Evolutionary conservation across 2,329 filamentous ascomycete genomes (phyloP), one percentile per base, ranked within the genome.

Genomic region (Cladosporium sp.): DNA sequence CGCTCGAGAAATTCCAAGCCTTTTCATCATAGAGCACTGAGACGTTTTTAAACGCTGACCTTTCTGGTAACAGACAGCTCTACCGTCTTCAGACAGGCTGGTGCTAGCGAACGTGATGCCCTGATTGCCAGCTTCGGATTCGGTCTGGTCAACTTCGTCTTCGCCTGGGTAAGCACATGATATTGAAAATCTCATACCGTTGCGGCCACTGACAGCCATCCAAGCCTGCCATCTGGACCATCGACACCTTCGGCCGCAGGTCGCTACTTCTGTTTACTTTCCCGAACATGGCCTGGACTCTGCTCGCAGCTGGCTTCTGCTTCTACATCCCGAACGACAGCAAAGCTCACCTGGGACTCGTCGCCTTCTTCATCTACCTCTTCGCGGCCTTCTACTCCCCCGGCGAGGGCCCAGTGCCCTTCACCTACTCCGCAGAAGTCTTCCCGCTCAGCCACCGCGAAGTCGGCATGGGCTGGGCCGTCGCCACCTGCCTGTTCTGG

Each of bases 261-360:
- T 51, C 58, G 2, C 59, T 69, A 1, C 56, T 70, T 65, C 31
- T 68, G 1, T 70, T 70, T 34, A 77, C 74, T 2, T 76, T 75
- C 59, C 74, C 74, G 0, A 63, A 74, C 5, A 76, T 76, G 72
- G 65, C 66, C 3, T 70, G 76, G 28, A 74, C 74, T 54, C 68
- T 78, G 8, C 72, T 80, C 50, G 74, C 77, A 55, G 72, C 74
- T 5, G 62, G 77, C 63, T 63, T 74, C 35, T 73, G 67, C 37
- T 67, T 75, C 54, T 66, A 65, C 42, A 66, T 70, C 63, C 44
- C 64, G 9, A 53, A 55, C 7, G 32, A 50, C 4, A 56, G 34
- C 11, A 49, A 31, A 8, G 56, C 58, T 1, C 64, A 63, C 28
- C 55, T 69, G 1, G 66, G 61, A 2, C 49, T 58, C 3, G 51